Evolutionary conservation across 495 filamentous ascomycete species (phyloP).

Genomic region (Venustampulla echinocandica): DNA sequence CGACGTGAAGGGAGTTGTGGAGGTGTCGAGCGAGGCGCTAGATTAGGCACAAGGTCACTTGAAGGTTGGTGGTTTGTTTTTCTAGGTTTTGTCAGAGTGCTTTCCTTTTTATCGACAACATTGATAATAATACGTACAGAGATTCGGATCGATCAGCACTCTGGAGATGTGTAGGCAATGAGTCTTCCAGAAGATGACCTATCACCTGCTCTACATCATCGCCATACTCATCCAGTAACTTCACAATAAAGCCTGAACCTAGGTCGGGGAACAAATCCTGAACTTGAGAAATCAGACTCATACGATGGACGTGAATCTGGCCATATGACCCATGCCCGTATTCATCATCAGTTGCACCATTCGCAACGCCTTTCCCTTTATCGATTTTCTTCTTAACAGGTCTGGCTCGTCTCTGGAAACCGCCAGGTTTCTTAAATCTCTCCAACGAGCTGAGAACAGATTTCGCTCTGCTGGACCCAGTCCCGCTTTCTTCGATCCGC

Average conservation of each 20-base stretch:
- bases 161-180: constrained; percentile 56
- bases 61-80: constrained; percentile 10
- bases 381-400: constrained; percentile 31
- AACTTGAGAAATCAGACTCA: constrained; percentile 76
- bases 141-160: constrained; percentile 44
- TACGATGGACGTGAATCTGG: constrained; percentile 66
- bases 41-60: constrained; percentile 18
- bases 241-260: constrained; percentile 71
- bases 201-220: constrained; percentile 74
- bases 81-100: background rate
- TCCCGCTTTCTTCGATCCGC: constrained; percentile 32
- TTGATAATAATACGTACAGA: constrained; percentile 31
- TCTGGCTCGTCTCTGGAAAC: constrained; percentile 45
- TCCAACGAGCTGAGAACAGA: constrained; percentile 48
- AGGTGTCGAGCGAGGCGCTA: constrained; percentile 33
- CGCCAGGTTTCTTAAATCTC: constrained; percentile 44
- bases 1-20: constrained; percentile 31
- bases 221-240: constrained; percentile 68
- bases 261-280: constrained; percentile 91
- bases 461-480: constrained; percentile 40
- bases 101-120: background rate
- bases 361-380: constrained; percentile 55
- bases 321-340: constrained; percentile 31
- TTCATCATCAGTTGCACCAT: constrained; percentile 14
- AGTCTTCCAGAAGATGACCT: constrained; percentile 75